These are phyloP conservation scores for Peterozyma xylosa DNA, from an alignment of 805 yeast genomes.

Conservation along the genomic window DNA sequence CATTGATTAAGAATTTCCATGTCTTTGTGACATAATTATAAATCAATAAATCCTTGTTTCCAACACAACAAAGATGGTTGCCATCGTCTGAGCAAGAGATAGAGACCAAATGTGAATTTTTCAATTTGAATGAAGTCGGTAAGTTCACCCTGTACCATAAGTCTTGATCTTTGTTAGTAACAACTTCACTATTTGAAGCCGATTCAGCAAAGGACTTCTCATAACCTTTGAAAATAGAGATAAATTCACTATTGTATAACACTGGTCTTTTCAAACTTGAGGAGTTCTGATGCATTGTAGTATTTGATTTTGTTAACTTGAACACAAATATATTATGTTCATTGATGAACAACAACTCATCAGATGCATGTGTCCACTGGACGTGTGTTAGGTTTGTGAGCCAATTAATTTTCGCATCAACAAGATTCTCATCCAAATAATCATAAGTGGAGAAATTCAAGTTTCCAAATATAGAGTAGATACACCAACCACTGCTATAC, in stretches of 20 bases:
- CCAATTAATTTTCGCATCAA: constrained; percentile 12
- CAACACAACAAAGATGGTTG: constrained; percentile 40
- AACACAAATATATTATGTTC: constrained; percentile 21
- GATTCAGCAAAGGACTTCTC: constrained; percentile 33
- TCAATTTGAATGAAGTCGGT: constrained; percentile 36
- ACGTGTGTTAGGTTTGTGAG: constrained; percentile 14
- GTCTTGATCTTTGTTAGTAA: constrained; percentile 28
- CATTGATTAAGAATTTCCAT: constrained; percentile 37
- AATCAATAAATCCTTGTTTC: constrained; percentile 36
- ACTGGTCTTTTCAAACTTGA: constrained; percentile 30
- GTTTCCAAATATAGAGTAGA: constrained; percentile 41
- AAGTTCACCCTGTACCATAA: constrained; percentile 39
- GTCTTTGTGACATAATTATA: constrained; percentile 30
- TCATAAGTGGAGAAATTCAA: constrained; percentile 32
- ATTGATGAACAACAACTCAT: constrained; percentile 23
- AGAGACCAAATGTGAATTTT: constrained; percentile 33
- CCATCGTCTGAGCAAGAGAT: constrained; percentile 41
- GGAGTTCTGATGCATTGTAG: constrained; percentile 15
- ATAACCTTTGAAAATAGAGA: constrained; percentile 38
- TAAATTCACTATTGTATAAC: constrained; percentile 28
- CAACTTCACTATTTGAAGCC: constrained; percentile 19
- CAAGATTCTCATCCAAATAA: constrained; percentile 16
- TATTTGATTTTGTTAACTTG: constrained; percentile 17
- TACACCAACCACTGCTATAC: constrained; percentile 36
- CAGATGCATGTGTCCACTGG: constrained; percentile 27